Evolutionary conservation across 2,329 filamentous ascomycete species (phyloP), one percentile per base, ranked within the genome.

Genomic region (Sarocladium oryzae): DNA sequence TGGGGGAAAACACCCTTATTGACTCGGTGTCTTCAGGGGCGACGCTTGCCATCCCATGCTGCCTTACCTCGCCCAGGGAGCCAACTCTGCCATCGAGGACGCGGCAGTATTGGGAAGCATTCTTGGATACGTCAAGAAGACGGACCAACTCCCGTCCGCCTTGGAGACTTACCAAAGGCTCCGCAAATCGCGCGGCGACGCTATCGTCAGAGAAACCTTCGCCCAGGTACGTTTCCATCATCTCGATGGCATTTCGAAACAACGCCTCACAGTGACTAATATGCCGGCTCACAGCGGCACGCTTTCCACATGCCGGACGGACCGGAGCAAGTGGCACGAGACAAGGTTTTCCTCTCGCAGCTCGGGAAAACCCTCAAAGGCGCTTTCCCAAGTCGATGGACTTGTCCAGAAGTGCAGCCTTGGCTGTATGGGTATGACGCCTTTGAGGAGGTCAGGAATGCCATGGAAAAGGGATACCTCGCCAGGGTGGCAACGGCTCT

Each of bases 371-470:
- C 77, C 49, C 62, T 77, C 2, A 66, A 71, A 35, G 73, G 70
- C 1, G 72, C 76, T 1, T 87, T 85, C 56, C 84, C 83, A 82
- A 43, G 40, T 43, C 20, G 40, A 4, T 43, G 82, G 77, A 81
- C 77, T 2, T 85, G 82, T 59, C 81, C 80, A 0, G 68, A 77
- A 30, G 75, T 82, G 0, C 82, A 86, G 61, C 75, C 76, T 1
- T 85, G 81, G 78, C 55, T 86, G 43, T 86, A 80, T 56, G 79
- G 81, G 1, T 85, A 86, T 55, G 78, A 85, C 63, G 79, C 80
- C 3, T 74, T 76, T 53, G 66, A 67, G 24, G 81, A 83, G 58
- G 78, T 75, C 1, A 71, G 78, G 10, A 20, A 9, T 3, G 40
- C 40, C 15, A 7, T 43, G 4, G 26, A 43, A 16, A 18, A 20